Conservation (phyloP, 345 rosid genomes). For the Hibiscus trionum region DNA sequence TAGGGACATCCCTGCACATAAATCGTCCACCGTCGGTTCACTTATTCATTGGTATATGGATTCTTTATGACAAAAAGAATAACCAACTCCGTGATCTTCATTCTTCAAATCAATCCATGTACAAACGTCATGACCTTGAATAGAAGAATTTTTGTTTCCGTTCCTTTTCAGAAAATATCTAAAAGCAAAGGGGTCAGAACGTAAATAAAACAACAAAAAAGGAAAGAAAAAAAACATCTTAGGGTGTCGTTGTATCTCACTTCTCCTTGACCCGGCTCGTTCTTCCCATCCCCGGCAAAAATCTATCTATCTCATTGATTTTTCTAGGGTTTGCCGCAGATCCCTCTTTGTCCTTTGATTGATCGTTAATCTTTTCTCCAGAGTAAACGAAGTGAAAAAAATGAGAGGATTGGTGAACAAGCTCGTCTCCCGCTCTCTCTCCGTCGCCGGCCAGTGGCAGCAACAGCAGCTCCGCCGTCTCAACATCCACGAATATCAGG, state of each 20-base stretch:
- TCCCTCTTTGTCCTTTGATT: neutral
- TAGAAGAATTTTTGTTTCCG: neutral
- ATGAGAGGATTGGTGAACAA: conserved; percentile 77
- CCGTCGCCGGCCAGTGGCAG: conserved; percentile 80
- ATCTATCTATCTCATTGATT: neutral
- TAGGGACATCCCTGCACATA: no score
- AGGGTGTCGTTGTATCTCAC: conserved; percentile 12
- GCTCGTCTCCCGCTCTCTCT: conserved; percentile 64
- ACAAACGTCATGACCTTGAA: no score
- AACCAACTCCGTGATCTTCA: no score
- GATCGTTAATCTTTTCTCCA: neutral
- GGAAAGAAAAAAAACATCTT: neutral
- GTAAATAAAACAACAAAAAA: neutral
- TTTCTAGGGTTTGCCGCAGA: neutral
- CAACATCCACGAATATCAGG: conserved; percentile 98
- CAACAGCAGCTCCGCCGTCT: conserved; percentile 97
- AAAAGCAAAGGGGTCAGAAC: conserved; percentile 2
- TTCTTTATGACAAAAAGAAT: no score
- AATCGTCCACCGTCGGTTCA: no score
- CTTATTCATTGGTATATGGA: no score
- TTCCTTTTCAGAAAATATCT: neutral
- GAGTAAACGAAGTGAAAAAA: neutral
- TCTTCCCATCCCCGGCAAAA: conserved; percentile 57
- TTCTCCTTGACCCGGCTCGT: conserved; percentile 21
- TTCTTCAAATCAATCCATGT: no score